Base-by-base conservation (phyloP, 495 filamentous ascomycete genomes). In the Astrocystis sublimbata region DNA sequence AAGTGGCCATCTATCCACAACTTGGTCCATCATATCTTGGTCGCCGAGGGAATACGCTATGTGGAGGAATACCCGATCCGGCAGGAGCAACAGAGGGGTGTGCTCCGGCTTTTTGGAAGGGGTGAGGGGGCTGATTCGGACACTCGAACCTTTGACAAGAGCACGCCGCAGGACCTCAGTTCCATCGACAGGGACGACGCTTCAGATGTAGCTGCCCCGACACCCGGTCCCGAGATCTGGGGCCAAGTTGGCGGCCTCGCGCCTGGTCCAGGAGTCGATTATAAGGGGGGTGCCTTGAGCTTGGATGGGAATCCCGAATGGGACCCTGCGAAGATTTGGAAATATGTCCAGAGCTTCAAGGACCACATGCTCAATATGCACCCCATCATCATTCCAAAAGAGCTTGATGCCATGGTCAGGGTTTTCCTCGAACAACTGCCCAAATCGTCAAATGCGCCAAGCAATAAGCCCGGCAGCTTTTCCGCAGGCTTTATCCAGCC, bases 281-380 rank as follows among this genome's bases (percentile, higher is more conserved):
- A 66, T 13, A 75, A 74, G 47, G 73, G 73, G 38, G 74, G 71
- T 30, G 83, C 86, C 1, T 78, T 91, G 12, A 82, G 83, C 60
- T 66, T 82, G 5, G 82, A 86, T 60, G 86, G 87, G 33, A 78
- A 83, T 12, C 76, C 92, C 13, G 89, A 87, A 52, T 81, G 96
- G 52, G 83, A 88, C 58, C 68, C 78, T 19, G 74, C 71, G 12
- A 90, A 82, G 2, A 79, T 96, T 7, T 78, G 78, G 60, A 80
- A 76, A 41, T 88, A 92, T 41, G 82, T 88, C 38, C 66, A 83
- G 15, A 90, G 86, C 72, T 98, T 92, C 71, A 76, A 92, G 68
- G 72, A 86, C 4, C 83, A 96, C 69, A 88, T 98, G 40, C 89
- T 96, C 66, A 90, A 86, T 56, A 85, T 98, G 71, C 94, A 98